Evolutionary conservation across 2,329 filamentous ascomycete species (phyloP).

Genomic region (Claviceps paspali): DNA sequence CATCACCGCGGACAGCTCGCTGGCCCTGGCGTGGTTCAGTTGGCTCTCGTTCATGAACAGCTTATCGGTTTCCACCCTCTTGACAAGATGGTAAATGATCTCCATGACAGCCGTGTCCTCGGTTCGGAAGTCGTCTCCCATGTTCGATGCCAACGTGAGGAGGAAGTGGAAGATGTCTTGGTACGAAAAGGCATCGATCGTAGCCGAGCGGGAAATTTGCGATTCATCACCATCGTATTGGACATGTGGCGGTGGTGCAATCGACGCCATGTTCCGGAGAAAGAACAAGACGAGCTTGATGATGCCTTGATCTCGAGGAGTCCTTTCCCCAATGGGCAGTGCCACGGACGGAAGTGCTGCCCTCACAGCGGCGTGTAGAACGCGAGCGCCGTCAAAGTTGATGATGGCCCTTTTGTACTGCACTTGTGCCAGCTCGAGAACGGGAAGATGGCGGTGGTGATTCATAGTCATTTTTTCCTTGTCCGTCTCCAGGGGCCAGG

Average conservation of each 20-base stretch:
- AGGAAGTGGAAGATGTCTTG: constrained; percentile 83
- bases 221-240: constrained; percentile 77
- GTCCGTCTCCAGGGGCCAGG: constrained; percentile 80
- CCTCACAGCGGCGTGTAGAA: constrained; percentile 68
- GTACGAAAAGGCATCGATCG: constrained; percentile 75
- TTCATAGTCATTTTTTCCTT: constrained; percentile 76
- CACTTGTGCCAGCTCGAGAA: constrained; percentile 74
- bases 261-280: constrained; percentile 75
- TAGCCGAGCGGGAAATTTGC: constrained; percentile 73
- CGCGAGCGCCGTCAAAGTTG: constrained; percentile 61
- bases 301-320: constrained; percentile 71
- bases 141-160: constrained; percentile 77
- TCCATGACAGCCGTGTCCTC: constrained; percentile 87
- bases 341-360: constrained; percentile 79
- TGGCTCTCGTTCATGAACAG: constrained; percentile 73
- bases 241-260: constrained; percentile 56
- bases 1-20: constrained; percentile 61
- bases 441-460: constrained; percentile 81
- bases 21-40: constrained; percentile 49
- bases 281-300: constrained; percentile 85
- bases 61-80: constrained; percentile 70
- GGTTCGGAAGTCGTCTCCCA: constrained; percentile 81
- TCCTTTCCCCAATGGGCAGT: constrained; percentile 57
- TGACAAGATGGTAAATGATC: constrained; percentile 81
- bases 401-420: constrained; percentile 81